Evolutionary conservation across 2,329 filamentous ascomycete species (phyloP).

Genomic region (Dendryphion nanum): DNA sequence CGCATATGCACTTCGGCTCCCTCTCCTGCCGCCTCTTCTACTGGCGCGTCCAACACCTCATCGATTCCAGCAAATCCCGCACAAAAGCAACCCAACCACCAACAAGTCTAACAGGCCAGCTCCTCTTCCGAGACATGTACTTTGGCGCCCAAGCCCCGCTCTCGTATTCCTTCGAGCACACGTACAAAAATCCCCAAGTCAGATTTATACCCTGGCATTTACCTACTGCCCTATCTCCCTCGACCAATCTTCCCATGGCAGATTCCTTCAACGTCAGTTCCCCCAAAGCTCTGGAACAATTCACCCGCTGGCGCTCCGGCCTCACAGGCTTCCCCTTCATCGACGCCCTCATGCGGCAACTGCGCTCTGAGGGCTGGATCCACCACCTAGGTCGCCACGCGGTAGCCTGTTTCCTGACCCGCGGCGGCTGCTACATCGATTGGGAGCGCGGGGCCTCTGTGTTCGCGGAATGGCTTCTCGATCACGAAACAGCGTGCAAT

Average conservation of each 20-base stretch:
- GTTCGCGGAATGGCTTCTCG: slow-evolving; percentile 73
- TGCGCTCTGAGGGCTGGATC: slow-evolving; percentile 72
- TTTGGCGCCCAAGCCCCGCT: slow-evolving; percentile 72
- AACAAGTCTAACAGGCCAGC: slow-evolving; percentile 68
- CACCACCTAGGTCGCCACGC: slow-evolving; percentile 75
- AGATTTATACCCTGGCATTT: slow-evolving; percentile 81
- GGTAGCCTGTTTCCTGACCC: slow-evolving; percentile 78
- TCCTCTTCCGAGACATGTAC: slow-evolving; percentile 81
- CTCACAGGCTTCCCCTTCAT: slow-evolving; percentile 78
- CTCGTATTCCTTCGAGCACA: slow-evolving; percentile 63
- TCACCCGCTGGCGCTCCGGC: slow-evolving; percentile 67
- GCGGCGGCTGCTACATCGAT: slow-evolving; percentile 73
- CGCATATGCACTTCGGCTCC: slow-evolving; percentile 72
- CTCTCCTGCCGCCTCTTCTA: slow-evolving; percentile 71
- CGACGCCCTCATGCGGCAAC: slow-evolving; percentile 75
- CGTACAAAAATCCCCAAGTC: slow-evolving; percentile 62
- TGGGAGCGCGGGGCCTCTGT: slow-evolving; percentile 79
- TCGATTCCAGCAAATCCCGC: slow-evolving; percentile 51
- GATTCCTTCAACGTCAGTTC: slow-evolving; percentile 65
- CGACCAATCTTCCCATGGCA: slow-evolving; percentile 49
- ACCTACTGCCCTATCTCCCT: slow-evolving; percentile 56
- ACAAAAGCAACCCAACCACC: slow-evolving; percentile 59
- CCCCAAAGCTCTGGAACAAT: slow-evolving; percentile 61
- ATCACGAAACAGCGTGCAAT: slow-evolving; percentile 73
- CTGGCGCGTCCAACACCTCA: slow-evolving; percentile 65